phyloP scores from a whole-genome alignment of 140 eudicot genomes.

The Bidens hawaiensis region DNA sequence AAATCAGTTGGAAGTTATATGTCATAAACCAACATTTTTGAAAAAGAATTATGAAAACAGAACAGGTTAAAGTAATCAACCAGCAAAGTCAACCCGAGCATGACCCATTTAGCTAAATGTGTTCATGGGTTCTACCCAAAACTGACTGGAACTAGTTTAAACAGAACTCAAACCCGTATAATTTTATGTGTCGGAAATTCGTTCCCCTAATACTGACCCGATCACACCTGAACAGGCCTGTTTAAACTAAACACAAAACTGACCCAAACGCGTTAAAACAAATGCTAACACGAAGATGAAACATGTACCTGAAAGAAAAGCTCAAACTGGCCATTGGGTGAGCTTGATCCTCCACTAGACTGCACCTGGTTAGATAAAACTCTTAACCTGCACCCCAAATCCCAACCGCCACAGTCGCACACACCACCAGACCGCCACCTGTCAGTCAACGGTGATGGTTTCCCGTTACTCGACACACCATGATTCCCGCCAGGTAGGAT shows the following conservation, averaged over 20 bases:
- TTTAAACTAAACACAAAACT: too few relatives aligned
- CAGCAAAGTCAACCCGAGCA: not conserved
- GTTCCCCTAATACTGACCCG: not conserved
- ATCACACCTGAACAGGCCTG: too few relatives aligned
- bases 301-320: constrained; percentile 68
- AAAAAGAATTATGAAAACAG: too few relatives aligned
- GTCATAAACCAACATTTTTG: too few relatives aligned
- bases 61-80: not conserved
- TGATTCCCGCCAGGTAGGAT: constrained; percentile 82
- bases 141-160: not conserved
- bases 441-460: constrained; percentile 58
- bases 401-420: constrained; percentile 99
- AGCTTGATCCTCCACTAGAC: constrained; percentile 17
- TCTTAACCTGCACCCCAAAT: constrained; percentile 70
- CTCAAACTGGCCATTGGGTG: constrained; percentile 36
- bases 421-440: constrained; percentile 81
- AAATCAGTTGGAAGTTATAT: too few relatives aligned
- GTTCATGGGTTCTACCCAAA: not conserved
- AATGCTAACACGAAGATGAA: not conserved
- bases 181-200: not conserved
- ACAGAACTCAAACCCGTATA: not conserved
- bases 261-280: too few relatives aligned
- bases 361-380: constrained; percentile 35
- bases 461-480: constrained; percentile 63
- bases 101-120: not conserved